Conservation (phyloP, 176 grass and related monocot species). For the Hordeum marinum region DNA sequence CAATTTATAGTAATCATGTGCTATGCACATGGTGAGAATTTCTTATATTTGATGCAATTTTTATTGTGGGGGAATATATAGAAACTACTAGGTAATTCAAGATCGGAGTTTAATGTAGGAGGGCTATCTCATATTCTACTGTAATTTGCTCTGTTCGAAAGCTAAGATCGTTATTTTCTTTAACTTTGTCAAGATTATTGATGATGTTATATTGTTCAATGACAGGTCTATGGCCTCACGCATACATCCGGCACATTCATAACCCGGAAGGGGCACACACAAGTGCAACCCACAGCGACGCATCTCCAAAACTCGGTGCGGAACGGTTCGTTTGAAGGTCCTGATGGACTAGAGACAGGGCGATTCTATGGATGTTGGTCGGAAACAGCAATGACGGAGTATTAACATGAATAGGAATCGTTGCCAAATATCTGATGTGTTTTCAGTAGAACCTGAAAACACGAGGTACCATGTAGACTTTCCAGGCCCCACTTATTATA, state of each 20-base stretch:
- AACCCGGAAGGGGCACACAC: slow-evolving; percentile 14
- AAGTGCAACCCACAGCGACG: background rate
- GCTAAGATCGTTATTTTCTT: background rate
- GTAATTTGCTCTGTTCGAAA: background rate
- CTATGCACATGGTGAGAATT: background rate
- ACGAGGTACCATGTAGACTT: background rate
- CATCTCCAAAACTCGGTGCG: background rate
- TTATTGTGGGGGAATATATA: background rate
- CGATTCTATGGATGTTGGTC: slow-evolving; percentile 10
- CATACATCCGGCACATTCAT: slow-evolving; percentile 27
- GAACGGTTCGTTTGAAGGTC: background rate
- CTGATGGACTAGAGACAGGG: slow-evolving; percentile 17
- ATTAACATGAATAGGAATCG: background rate
- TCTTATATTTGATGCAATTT: background rate
- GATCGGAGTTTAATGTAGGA: background rate
- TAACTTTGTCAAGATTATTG: background rate
- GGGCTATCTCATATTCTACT: background rate
- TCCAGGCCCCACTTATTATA: background rate
- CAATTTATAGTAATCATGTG: background rate
- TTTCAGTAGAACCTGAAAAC: background rate
- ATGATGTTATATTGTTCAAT: slow-evolving; percentile 8
- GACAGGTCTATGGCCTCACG: slow-evolving; percentile 55
- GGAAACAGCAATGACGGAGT: slow-evolving; percentile 1
- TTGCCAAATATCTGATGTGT: background rate
- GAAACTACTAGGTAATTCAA: background rate